phyloP scores from a whole-genome alignment of 2,329 filamentous ascomycete genomes.

The Xylariales sp. region DNA sequence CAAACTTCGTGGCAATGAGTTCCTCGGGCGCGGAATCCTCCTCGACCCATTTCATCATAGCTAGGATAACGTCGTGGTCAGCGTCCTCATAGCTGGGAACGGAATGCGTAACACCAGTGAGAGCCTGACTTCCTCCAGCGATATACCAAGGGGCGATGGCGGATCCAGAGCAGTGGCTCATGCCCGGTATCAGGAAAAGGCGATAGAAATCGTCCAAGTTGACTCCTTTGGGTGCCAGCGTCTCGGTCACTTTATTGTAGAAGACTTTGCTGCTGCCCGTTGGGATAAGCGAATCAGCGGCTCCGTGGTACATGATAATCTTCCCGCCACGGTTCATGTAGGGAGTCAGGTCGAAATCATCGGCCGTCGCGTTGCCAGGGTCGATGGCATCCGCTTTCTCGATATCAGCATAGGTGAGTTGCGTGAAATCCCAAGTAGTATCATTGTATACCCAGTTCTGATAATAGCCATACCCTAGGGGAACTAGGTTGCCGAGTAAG shows the following conservation, averaged over 20 bases:
- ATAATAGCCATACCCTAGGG: conserved; percentile 19
- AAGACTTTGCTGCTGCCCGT: conserved; percentile 26
- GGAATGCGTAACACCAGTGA: conserved; percentile 23
- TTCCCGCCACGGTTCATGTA: conserved; percentile 29
- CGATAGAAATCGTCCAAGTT: conserved; percentile 42
- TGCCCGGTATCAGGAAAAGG: conserved; percentile 45
- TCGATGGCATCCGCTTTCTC: conserved; percentile 21
- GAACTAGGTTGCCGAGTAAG: conserved; percentile 11
- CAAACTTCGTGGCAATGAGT: conserved; percentile 25
- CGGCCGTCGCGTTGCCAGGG: conserved; percentile 18
- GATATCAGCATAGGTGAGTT: conserved; percentile 23
- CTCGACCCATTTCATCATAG: conserved; percentile 35
- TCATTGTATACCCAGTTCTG: conserved; percentile 23
- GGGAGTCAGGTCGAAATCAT: conserved; percentile 27
- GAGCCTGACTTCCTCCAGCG: conserved; percentile 23
- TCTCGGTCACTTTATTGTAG: conserved; percentile 23
- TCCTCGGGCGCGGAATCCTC: conserved; percentile 20
- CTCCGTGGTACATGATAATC: conserved; percentile 33
- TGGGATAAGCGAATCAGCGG: conserved; percentile 27
- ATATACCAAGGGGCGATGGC: conserved; percentile 29
- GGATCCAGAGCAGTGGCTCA: conserved; percentile 38
- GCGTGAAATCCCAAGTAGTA: conserved; percentile 22
- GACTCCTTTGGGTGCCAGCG: conserved; percentile 20
- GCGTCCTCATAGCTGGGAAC: conserved; percentile 31
- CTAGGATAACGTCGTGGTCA: conserved; percentile 30